Base-by-base conservation (phyloP, 2,329 filamentous ascomycete species). In the Fusarium mexicanum region DNA sequence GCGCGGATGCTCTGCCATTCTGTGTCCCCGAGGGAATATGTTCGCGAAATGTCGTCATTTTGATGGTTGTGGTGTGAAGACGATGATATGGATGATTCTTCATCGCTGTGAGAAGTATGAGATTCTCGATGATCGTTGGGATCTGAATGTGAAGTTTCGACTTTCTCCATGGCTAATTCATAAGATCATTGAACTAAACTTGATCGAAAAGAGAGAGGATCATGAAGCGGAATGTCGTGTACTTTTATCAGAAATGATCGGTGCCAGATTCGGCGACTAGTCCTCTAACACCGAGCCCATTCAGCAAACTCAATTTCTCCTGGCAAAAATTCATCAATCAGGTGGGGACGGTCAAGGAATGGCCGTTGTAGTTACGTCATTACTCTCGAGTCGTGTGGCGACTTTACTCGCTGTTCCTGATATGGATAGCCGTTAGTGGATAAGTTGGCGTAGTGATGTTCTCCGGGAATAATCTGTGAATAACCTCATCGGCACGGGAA, bases 61-160 rank as follows among this genome's bases (percentile, higher is more conserved):
- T 41, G 26, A 12, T 20, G 13, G 16, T 44, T 44, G 5, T 55
- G n/a, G 24, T 38, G 9, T 60, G 60, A 33, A n/a, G 57, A 55
- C 12, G 67, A 61, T 6, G 71, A 60, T 55, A 72, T 68, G n/a
- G 71, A 74, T 26, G 71, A 74, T 43, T 74, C 71, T 51, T 43
- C 44, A 13, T 46, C 60, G 13, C 31, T 51, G 2, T 35, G 48
- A 10, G 71, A 51, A 12, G 69, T 33, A 4, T 18, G 38, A n/a
- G 58, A 61, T 16, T 71, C 29, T 6, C 44, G 63, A 14, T 16
- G 38, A 18, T 33, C 55, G 20, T 47, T 43, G 5, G 12, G 41
- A 50, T 47, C 37, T 14, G 54, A 18, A 33, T 69, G 67, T 7
- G 60, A 50, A 55, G 67, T 46, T 35, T 68, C 37, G 16, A 33